Evolutionary conservation across 169 alveolate species (phyloP), one percentile per base, ranked within the genome.

Genomic region (Theileria orientalis): DNA sequence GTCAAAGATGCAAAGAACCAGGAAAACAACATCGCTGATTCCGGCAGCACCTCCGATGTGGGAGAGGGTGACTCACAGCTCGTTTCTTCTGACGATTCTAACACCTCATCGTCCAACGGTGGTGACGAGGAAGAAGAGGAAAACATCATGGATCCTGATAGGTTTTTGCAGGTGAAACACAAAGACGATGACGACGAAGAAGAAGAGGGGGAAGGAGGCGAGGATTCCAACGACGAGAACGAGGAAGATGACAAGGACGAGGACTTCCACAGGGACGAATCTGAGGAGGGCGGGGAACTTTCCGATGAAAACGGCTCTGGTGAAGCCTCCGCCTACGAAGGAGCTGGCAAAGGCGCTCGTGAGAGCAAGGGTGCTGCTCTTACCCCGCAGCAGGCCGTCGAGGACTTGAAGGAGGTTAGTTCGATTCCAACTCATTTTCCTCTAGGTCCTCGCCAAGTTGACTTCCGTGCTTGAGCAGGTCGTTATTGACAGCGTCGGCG

Each of bases 401-500:
- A 67, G 40, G 44, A 67, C 25, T 35, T 67, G 8, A 67, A 9
- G 52, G 69, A 16, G 23, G 75, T 67, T 21, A 49, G 75, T 54
- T 54, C 9, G 16, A 49, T 29, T 2, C 1, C 32, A 47, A 13
- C 16, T 37, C 32, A n/a, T 19, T 37, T 0, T 33, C 62, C 40
- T 33, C 13, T 35, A 33, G 25, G 72, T 74, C 0, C 46, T 76
- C 40, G 29, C 63, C 19, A 67, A 79, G 16, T 71, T 79, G 13
- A 57, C 72, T 2, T 72, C 59, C n/a, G 51, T 51, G 35, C 72
- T 79, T n/a, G 62, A 79, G 37, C 16, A 19, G 33, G 83, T 79
- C 33, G 77, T 79, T 5, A 46, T 61, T 1, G 23, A 69, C 9
- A 54, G 69, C 73, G 69, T 75, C 6, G 83, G 87, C 19, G 83